A percentile compares a stretch with the other conserved stretches of the same genome.
Conservation (phyloP, 169 alveolate genomes). For the Ichthyophthirius multifiliis region DNA sequence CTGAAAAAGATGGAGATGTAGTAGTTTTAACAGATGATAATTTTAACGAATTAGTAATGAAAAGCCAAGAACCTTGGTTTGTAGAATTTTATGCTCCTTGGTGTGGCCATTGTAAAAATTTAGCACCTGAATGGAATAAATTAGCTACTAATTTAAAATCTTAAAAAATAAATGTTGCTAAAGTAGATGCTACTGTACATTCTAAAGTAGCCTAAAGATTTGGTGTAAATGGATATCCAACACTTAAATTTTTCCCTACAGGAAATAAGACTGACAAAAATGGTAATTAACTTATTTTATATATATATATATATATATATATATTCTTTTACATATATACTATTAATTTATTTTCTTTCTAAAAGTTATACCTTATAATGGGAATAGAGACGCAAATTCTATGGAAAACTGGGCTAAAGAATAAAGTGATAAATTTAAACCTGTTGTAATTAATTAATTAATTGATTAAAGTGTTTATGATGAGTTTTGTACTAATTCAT, state of each 20-base stretch:
- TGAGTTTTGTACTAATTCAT: background rate
- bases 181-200: conserved; percentile 63
- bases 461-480: background rate
- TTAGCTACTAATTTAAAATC: conserved; percentile 61
- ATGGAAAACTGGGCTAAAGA: conserved; percentile 47
- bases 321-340: background rate
- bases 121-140: conserved; percentile 77
- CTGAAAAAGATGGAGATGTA: conserved; percentile 61
- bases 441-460: background rate
- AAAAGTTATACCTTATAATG: conserved; percentile 56
- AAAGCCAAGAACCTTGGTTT: conserved; percentile 69
- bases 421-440: conserved; percentile 34
- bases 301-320: background rate
- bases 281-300: background rate
- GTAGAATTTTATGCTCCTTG: conserved; percentile 81
- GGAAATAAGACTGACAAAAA: conserved; percentile 25
- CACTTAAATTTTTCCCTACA: conserved; percentile 66
- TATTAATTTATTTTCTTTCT: background rate
- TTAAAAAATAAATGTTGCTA: conserved; percentile 43
- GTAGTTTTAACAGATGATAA: conserved; percentile 48
- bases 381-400: conserved; percentile 68
- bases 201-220: conserved; percentile 49
- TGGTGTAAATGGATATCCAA: conserved; percentile 69
- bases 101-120: conserved; percentile 80
- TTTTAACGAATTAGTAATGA: conserved; percentile 49